Base-by-base conservation (phyloP, 169 alveolate species). In the Plasmodium ovale region DNA sequence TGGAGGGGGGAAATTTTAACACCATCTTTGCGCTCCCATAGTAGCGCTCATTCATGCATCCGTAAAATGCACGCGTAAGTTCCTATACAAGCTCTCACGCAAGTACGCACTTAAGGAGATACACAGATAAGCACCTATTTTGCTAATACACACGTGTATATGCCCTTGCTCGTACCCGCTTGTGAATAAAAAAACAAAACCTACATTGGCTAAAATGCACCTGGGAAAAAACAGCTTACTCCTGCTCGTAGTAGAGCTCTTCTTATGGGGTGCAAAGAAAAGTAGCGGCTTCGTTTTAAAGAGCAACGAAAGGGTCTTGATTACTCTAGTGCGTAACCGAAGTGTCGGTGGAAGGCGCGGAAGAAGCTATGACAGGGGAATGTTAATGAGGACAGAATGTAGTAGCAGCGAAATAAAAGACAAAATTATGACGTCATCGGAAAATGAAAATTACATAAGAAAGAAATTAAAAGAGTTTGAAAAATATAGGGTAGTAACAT, bases 381-480 rank as follows among this genome's bases (percentile, higher is more conserved):
- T 47, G 19, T 14, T 47, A 47, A 47, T 47, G 16, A 47, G 16
- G 16, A 21, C 12, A 3, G 16, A 47, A 3, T 16, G 31, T 5
- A 54, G 2, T 2, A 54, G 0, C 9, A 21, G 9, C 21, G 65
- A 42, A 68, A 42, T 23, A 42, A 19, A 23, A 49, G 82, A 65
- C 14, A 14, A 51, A 31, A 82, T 65, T 82, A 49, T 82, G 42
- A 31, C 79, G 53, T 82, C 82, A 65, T 29, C 29, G 29, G 90
- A 82, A 82, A 82, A 82, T 65, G 90, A 82, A 25, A 31, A 64
- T 35, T 82, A 82, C 58, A 42, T 82, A 64, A 65, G 35, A 65
- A 82, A 64, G 60, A 51, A 65, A 64, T 42, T 82, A 64, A 54
- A 82, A 33, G 90, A 82, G 25, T 82, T 65, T 58, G 69, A 64